These are phyloP conservation scores for Ogataea trehaloabstinens DNA, from an alignment of 805 yeast genomes.

Conservation along the genomic window DNA sequence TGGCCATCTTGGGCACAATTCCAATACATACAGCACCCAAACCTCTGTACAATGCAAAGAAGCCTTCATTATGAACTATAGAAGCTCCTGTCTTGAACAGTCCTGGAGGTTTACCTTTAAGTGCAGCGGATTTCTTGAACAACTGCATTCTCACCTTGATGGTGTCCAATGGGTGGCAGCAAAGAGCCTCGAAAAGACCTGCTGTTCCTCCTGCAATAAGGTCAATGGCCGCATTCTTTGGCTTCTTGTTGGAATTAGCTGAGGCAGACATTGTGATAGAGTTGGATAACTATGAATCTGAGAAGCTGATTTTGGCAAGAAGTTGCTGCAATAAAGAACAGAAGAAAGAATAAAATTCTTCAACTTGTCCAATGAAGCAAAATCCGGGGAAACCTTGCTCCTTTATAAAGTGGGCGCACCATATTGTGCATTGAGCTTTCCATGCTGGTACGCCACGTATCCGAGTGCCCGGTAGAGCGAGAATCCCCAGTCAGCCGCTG, in stretches of 20 bases:
- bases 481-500: background rate
- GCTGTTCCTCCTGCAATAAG: constrained; percentile 95
- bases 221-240: constrained; percentile 53
- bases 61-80: constrained; percentile 77
- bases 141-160: constrained; percentile 97
- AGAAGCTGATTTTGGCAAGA: background rate
- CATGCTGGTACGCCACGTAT: background rate
- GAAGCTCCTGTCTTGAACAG: constrained; percentile 76
- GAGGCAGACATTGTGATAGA: constrained; percentile 19
- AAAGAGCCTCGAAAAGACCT: constrained; percentile 94
- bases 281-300: background rate
- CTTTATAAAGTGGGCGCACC: background rate
- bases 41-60: constrained; percentile 88
- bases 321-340: too few species aligned
- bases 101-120: constrained; percentile 69
- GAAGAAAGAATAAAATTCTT: constrained; percentile 1
- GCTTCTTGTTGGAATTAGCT: constrained; percentile 21
- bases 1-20: constrained; percentile 97
- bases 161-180: constrained; percentile 98
- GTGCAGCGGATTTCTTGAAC: constrained; percentile 62
- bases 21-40: constrained; percentile 97
- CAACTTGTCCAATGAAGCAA: too few species aligned
- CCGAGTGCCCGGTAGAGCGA: background rate
- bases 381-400: constrained; percentile 3
- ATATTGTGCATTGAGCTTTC: too few species aligned